Percentiles rank a stretch among this genome's conserved stretches.
These are phyloP conservation scores for Zymoseptoria brevis DNA, from an alignment of 2,329 filamentous ascomycete species.

Conservation along the genomic window DNA sequence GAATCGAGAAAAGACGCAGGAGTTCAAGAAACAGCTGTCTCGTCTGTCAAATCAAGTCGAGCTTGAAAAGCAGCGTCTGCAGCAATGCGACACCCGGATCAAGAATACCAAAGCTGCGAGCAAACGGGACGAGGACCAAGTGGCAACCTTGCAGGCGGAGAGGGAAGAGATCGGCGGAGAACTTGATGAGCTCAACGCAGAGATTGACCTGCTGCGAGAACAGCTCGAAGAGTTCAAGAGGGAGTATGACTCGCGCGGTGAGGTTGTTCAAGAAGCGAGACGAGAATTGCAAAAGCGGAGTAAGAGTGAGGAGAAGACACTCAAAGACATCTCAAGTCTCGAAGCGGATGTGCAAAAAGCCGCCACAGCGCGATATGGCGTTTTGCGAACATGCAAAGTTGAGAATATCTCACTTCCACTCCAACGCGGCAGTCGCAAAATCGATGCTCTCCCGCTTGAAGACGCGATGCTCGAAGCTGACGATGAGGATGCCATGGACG, in stretches of 20 bases:
- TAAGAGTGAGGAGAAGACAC: slow-evolving; percentile 68
- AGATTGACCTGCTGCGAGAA: slow-evolving; percentile 68
- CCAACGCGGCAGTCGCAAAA: slow-evolving; percentile 55
- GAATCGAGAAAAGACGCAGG: slow-evolving; percentile 73
- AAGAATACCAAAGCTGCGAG: slow-evolving; percentile 59
- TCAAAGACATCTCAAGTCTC: slow-evolving; percentile 68
- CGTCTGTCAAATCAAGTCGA: slow-evolving; percentile 53
- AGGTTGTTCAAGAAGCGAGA: slow-evolving; percentile 70
- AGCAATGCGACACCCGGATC: slow-evolving; percentile 62
- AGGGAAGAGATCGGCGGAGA: slow-evolving; percentile 67
- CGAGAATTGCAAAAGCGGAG: slow-evolving; percentile 74
- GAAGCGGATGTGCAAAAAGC: slow-evolving; percentile 82
- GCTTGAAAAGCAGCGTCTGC: slow-evolving; percentile 63
- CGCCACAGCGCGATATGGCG: slow-evolving; percentile 71
- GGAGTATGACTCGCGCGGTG: slow-evolving; percentile 59
- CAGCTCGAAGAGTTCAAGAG: slow-evolving; percentile 61
- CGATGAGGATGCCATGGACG: slow-evolving; percentile 84
- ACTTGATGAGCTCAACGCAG: slow-evolving; percentile 63
- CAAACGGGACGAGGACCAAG: slow-evolving; percentile 58
- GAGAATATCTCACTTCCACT: slow-evolving; percentile 88
- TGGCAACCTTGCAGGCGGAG: slow-evolving; percentile 62
- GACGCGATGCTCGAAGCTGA: slow-evolving; percentile 55
- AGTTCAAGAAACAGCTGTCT: slow-evolving; percentile 72
- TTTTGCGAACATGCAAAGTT: slow-evolving; percentile 82
- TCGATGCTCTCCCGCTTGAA: slow-evolving; percentile 82